phyloP scores from a whole-genome alignment of 805 yeast species.

The Candida ortonii region DNA sequence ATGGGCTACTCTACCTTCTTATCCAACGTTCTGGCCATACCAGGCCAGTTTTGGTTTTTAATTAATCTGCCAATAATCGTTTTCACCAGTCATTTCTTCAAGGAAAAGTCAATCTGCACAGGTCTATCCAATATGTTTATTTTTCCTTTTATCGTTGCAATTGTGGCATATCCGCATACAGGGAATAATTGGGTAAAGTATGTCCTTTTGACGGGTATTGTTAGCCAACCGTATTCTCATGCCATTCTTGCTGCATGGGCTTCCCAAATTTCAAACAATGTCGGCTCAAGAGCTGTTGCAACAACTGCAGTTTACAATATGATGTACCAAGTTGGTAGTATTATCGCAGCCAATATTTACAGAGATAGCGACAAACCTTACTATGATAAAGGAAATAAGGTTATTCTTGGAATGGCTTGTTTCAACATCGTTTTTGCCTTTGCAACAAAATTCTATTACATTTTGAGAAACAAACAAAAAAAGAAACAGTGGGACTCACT shows the following conservation, averaged over 20 bases:
- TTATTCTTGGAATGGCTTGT: constrained; percentile 24
- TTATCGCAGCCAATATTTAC: constrained; percentile 30
- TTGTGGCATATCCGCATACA: neutral
- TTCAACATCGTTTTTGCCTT: constrained; percentile 27
- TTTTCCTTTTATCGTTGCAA: constrained; percentile 10
- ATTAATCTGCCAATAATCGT: constrained; percentile 32
- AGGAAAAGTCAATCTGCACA: constrained; percentile 49
- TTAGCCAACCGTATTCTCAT: constrained; percentile 43
- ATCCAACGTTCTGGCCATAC: constrained; percentile 49
- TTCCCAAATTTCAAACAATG: constrained; percentile 30
- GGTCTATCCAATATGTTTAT: constrained; percentile 48
- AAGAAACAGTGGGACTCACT: constrained; percentile 45
- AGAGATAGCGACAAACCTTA: constrained; percentile 30
- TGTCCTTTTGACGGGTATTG: constrained; percentile 14
- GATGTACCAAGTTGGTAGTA: constrained; percentile 28
- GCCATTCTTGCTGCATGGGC: constrained; percentile 33
- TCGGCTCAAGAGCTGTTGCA: constrained; percentile 30
- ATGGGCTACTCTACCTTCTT: constrained; percentile 51
- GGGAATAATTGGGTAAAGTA: constrained; percentile 19
- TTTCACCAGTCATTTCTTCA: constrained; percentile 32
- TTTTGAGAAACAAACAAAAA: constrained; percentile 43
- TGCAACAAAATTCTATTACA: constrained; percentile 25
- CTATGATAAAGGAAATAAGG: constrained; percentile 30
- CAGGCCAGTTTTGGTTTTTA: constrained; percentile 36
- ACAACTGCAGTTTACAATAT: constrained; percentile 33